Evolutionary conservation across 2,329 filamentous ascomycete genomes (phyloP).

Genomic region (Harringtonia lauricola): DNA sequence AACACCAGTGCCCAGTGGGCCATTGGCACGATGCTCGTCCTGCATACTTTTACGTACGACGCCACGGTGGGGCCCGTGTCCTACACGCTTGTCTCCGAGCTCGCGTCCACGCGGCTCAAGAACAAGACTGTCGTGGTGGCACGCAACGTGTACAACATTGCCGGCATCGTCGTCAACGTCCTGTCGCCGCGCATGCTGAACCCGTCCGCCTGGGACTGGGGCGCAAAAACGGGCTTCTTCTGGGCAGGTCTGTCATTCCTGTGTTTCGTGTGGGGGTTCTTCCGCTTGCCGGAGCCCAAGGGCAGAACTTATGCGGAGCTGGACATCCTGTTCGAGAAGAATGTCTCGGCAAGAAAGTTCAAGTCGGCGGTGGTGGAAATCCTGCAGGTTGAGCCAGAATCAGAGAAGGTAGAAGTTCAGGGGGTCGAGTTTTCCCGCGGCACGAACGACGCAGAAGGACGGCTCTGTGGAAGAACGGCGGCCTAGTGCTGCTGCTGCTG

Average conservation of each 20-base stretch:
- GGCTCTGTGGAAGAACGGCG: no score
- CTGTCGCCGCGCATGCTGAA: slow-evolving; percentile 91
- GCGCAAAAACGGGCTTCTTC: slow-evolving; percentile 80
- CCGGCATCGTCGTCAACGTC: slow-evolving; percentile 70
- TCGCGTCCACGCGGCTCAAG: slow-evolving; percentile 71
- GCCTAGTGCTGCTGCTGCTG: no score
- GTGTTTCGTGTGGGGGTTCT: slow-evolving; percentile 73
- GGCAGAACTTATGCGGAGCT: slow-evolving; percentile 80
- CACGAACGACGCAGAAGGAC: no score
- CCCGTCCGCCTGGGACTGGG: slow-evolving; percentile 77
- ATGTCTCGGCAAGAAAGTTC: slow-evolving; percentile 64
- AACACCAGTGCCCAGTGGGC: slow-evolving; percentile 54
- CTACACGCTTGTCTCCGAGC: slow-evolving; percentile 77
- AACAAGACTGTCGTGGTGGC: slow-evolving; percentile 59
- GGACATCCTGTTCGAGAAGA: slow-evolving; percentile 71
- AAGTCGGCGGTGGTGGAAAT: slow-evolving; percentile 44
- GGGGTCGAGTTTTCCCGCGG: no score
- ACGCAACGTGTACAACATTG: slow-evolving; percentile 44
- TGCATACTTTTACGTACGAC: slow-evolving; percentile 77
- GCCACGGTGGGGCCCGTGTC: slow-evolving; percentile 80
- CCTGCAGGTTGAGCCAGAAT: no score
- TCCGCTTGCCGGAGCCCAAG: slow-evolving; percentile 67
- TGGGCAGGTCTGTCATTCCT: slow-evolving; percentile 73
- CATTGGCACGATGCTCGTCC: slow-evolving; percentile 75
- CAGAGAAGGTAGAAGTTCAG: no score